phyloP scores from a whole-genome alignment of 108 stramenopile genomes.

The Mayamaea pseudoterrestris region DNA sequence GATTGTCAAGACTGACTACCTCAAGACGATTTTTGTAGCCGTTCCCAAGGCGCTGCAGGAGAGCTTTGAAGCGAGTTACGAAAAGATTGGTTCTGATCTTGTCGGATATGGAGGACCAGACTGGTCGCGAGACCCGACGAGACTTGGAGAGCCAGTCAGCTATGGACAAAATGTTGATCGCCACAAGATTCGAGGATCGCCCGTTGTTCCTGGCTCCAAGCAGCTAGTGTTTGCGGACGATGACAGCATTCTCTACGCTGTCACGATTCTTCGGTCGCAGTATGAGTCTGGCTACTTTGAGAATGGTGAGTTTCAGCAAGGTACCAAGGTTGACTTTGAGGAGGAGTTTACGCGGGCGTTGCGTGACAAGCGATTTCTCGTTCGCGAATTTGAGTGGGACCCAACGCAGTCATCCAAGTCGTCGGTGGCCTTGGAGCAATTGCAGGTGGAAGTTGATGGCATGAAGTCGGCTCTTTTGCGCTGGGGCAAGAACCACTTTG shows the following conservation, averaged over 20 bases:
- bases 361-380: slow-evolving; percentile 83
- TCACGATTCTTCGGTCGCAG: slow-evolving; percentile 86
- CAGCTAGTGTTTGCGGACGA: slow-evolving; percentile 62
- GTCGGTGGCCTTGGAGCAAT: slow-evolving; percentile 67
- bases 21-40: slow-evolving; percentile 83
- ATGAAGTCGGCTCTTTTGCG: slow-evolving; percentile 79
- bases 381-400: slow-evolving; percentile 82
- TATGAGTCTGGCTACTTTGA: slow-evolving; percentile 90
- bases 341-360: slow-evolving; percentile 74
- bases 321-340: slow-evolving; percentile 77
- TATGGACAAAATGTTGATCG: slow-evolving; percentile 73
- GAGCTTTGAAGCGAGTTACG: slow-evolving; percentile 47
- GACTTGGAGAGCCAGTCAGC: slow-evolving; percentile 48
- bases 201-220: slow-evolving; percentile 84
- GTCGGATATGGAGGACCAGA: slow-evolving; percentile 88
- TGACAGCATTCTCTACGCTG: slow-evolving; percentile 74
- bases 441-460: slow-evolving; percentile 78
- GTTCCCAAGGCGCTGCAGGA: slow-evolving; percentile 57
- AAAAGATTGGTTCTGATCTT: slow-evolving; percentile 56
- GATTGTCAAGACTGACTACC: slow-evolving; percentile 77
- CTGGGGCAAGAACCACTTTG: slow-evolving; percentile 97
- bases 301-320: slow-evolving; percentile 76
- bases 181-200: slow-evolving; percentile 76
- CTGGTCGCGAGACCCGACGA: slow-evolving; percentile 55
- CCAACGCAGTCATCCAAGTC: slow-evolving; percentile 66